Base-by-base conservation (phyloP, 257 asterid genomes). In the Lantana camara region DNA sequence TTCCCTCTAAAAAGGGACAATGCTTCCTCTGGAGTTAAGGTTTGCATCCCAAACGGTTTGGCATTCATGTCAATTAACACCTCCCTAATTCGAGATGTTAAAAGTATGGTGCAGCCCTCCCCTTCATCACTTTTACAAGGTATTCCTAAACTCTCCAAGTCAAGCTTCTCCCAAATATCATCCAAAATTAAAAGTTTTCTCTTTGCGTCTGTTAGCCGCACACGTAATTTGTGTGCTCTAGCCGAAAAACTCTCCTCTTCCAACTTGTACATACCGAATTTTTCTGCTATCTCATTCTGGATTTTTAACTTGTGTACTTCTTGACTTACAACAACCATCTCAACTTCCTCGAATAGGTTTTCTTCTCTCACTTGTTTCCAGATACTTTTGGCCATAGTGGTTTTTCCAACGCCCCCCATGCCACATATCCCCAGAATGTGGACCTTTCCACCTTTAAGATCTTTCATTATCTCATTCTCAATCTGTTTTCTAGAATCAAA, bases 111-210 rank as follows among this genome's bases (percentile, higher is more conserved):
- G 5, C 58, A 74, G 70, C 1, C 13, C 15, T 24, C 16, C 37
- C 0, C 10, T 4, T 0, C 11, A 7, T n/a, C 54, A 23, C 32
- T 42, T 12, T 16, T 21, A 29, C 23, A 13, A 3, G 73, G 66
- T 15, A 70, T 73, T 32, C 80, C 80, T 3, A 57, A 3, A 2
- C 9, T 12, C 44, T 37, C 13, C 44, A 37, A 7, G 13, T 37
- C 9, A 12, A 37, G 44, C 44, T 0, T 44, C 22, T 52, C 21
- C 82, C 80, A 77, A 9, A 77, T 52, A 38, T 80, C 77, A 24
- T 77, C 86, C 21, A 80, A 7, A 16, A 71, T 30, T 32, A 80
- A 14, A n/a, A 80, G 77, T 5, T 30, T 53, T 7, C 20, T 71
- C 6, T 34, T 71, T 4, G 4, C 5, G 13, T 7, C 41, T 0